phyloP scores from a whole-genome alignment of 2,329 filamentous ascomycete genomes.

The Fusarium pilosicola region DNA sequence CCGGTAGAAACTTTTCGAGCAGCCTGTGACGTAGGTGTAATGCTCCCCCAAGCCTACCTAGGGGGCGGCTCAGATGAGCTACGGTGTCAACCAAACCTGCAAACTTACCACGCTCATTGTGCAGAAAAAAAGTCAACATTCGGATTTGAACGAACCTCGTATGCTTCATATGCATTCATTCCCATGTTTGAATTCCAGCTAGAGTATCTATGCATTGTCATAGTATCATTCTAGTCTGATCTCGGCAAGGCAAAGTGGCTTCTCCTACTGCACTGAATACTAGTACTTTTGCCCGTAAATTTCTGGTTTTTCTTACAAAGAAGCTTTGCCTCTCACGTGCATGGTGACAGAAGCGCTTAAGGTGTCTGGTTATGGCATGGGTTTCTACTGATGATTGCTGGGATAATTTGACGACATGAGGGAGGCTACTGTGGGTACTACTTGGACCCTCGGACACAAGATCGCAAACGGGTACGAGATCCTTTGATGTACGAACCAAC shows the following conservation, averaged over 20 bases:
- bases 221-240: neutral
- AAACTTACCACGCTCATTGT: neutral
- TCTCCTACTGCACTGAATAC: neutral
- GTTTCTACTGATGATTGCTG: neutral
- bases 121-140: neutral
- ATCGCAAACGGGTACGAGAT: conserved; percentile 10
- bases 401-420: conserved; percentile 1
- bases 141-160: neutral
- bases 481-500: conserved; percentile 24
- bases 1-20: neutral
- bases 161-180: neutral
- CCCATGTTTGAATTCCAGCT: neutral
- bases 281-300: neutral
- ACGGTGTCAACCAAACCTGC: neutral
- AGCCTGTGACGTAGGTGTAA: neutral
- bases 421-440: conserved; percentile 23
- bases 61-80: neutral
- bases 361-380: conserved; percentile 1
- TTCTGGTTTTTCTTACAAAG: neutral
- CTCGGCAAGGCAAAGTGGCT: neutral
- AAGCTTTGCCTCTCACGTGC: neutral
- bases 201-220: neutral
- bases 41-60: too few relatives aligned
- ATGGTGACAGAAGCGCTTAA: neutral
- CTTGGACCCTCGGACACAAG: conserved; percentile 1